Percentiles rank a stretch among this genome's conserved stretches.
Evolutionary conservation across 345 rosid genomes (phyloP).

Genomic region (Raphanus sativus): DNA sequence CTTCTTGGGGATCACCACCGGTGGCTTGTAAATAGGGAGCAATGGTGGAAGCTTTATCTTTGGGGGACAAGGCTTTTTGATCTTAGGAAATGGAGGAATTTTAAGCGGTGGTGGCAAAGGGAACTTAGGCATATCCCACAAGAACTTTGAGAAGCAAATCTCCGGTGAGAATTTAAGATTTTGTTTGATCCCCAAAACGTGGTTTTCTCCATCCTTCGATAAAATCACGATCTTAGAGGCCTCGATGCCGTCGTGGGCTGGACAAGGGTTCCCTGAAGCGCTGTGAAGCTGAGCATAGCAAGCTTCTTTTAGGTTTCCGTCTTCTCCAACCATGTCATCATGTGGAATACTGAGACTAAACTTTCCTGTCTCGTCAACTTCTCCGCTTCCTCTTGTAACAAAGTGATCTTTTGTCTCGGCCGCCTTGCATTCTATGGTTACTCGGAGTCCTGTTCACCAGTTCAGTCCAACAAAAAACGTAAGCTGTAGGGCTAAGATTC

Average conservation of each 20-base stretch:
- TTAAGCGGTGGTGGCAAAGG: constrained; percentile 29
- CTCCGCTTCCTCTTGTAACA: constrained; percentile 50
- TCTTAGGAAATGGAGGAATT: constrained; percentile 24
- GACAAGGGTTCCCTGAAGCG: constrained; percentile 59
- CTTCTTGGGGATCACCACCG: constrained; percentile 32
- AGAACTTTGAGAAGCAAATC: constrained; percentile 54
- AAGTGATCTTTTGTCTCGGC: constrained; percentile 44
- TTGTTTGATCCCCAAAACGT: constrained; percentile 51
- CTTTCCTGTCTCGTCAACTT: constrained; percentile 60
- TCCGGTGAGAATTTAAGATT: constrained; percentile 61
- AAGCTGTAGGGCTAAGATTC: not conserved
- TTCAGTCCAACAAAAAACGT: not conserved
- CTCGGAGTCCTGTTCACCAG: constrained; percentile 53
- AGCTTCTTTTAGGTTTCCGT: constrained; percentile 57
- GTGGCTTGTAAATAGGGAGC: constrained; percentile 25
- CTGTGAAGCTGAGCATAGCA: constrained; percentile 86
- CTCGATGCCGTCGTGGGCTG: constrained; percentile 48
- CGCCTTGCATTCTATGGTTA: constrained; percentile 71
- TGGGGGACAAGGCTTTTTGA: constrained; percentile 36
- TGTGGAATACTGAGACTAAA: constrained; percentile 55
- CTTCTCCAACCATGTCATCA: constrained; percentile 47
- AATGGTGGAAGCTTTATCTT: constrained; percentile 26
- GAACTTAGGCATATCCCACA: constrained; percentile 50
- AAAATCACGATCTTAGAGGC: constrained; percentile 56
- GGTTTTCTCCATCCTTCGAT: constrained; percentile 41